Evolutionary conservation across 2,329 filamentous ascomycete genomes (phyloP), one percentile per base, ranked within the genome.

Genomic region (Pseudogymnoascus destructans): DNA sequence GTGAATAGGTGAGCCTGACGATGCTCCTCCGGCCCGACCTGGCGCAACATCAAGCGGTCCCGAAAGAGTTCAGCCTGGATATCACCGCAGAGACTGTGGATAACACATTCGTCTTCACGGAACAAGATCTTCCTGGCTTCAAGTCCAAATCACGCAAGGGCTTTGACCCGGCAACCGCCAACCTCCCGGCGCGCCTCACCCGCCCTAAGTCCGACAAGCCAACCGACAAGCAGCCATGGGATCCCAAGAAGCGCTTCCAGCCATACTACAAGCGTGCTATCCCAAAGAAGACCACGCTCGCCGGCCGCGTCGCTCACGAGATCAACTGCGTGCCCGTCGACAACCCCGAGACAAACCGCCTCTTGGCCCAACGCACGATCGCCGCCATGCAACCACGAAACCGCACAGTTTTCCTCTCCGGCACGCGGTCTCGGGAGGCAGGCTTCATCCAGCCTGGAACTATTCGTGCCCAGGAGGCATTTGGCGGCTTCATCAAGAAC

Each of bases 21-120:
- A 86, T 95, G 73, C 79, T 89, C 62, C 77, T 95, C 42, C 75
- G 78, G 66, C 77, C 77, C 19, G 77, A 82, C 57, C 75, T 85
- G 56, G 75, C 80, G 6, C 77, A 82, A 62, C 89, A 95, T 69
- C 79, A 85, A 64, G 74, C 78, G 4, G 77, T 96, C n/a, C 90
- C 91, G 9, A 89, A 89, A 67, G 89, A 95, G 67, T 98, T 96
- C 72, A 81, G 89, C 64, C 74, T 97, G 59, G 84, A 89, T 52
- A 77, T 89, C 52, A 84, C 80, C 21, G 79, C 82, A 38, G 70
- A 75, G 40, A 73, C 80, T n/a, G 82, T 92, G 32, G 82, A 81
- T 66, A 96, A 95, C 71, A 93, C 90, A 17, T 95, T 87, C 69
- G 77, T 97, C 59, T 98, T 98, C 69, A 90, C 87, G 38, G 93